These are phyloP conservation scores for Geoglossum cookeanum DNA, from an alignment of 2,329 filamentous ascomycete genomes.

Conservation along the genomic window DNA sequence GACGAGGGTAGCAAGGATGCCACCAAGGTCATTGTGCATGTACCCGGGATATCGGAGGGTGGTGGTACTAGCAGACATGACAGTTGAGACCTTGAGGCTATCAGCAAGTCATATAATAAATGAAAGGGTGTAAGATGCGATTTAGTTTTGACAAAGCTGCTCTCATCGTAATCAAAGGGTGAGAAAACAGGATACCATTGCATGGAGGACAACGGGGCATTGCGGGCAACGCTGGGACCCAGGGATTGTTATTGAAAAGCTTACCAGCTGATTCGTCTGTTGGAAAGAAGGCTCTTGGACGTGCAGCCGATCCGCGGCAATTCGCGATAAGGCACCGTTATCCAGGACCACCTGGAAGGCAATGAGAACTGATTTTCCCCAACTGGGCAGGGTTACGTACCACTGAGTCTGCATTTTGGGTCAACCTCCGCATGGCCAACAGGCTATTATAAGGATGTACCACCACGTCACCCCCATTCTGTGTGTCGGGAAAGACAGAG, in stretches of 20 bases:
- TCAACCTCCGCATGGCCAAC: constrained; percentile 73
- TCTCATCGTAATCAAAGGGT: no score
- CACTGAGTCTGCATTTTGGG: constrained; percentile 92
- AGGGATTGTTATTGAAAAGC: constrained; percentile 8
- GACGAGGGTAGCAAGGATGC: constrained; percentile 88
- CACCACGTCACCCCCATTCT: constrained; percentile 72
- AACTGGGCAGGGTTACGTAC: constrained; percentile 23
- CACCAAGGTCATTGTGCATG: constrained; percentile 98
- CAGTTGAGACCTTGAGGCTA: constrained; percentile 54
- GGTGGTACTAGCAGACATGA: constrained; percentile 96
- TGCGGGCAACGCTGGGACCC: no score
- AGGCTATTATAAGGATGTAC: constrained; percentile 98
- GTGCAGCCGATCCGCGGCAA: constrained; percentile 84
- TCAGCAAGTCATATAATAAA: background rate
- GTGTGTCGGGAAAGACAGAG: constrained; percentile 91
- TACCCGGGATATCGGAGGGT: constrained; percentile 94
- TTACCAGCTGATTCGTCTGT: constrained; percentile 86
- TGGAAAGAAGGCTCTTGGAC: constrained; percentile 91
- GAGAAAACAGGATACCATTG: no score
- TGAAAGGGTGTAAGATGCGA: background rate
- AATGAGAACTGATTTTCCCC: background rate
- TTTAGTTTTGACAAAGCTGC: background rate
- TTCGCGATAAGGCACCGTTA: constrained; percentile 82
- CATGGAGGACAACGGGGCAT: no score
- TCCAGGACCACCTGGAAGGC: constrained; percentile 55